Conservation (phyloP, 2,329 filamentous ascomycete genomes). For the Arthrobotrys entomopaga region DNA sequence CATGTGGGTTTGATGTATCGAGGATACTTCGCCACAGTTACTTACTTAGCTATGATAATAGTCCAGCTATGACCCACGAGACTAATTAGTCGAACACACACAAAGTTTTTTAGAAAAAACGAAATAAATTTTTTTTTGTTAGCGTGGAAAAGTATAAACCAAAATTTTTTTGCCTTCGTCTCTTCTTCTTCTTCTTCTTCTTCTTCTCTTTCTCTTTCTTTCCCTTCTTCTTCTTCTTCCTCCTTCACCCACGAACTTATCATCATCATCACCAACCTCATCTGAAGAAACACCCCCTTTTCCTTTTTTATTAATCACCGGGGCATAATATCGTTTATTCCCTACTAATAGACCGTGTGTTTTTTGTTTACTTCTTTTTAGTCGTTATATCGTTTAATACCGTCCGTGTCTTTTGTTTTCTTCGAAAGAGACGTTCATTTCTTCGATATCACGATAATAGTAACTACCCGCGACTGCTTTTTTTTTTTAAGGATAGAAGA, state of each 20-base stretch:
- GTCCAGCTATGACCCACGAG: too few species aligned
- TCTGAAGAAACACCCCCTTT: background rate
- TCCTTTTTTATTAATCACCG: conserved; percentile 23
- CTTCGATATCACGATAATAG: conserved; percentile 51
- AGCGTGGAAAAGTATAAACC: conserved; percentile 24
- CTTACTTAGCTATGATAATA: background rate
- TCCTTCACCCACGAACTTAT: conserved; percentile 46
- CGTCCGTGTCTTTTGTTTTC: conserved; percentile 55
- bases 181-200: conserved; percentile 31
- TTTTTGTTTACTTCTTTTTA: conserved; percentile 8
- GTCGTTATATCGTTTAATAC: conserved; percentile 56
- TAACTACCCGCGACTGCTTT: conserved; percentile 23
- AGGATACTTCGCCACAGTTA: conserved; percentile 42
- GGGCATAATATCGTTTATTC: conserved; percentile 50
- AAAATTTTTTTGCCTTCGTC: conserved; percentile 25
- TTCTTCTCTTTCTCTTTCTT: conserved; percentile 35
- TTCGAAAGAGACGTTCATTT: conserved; percentile 56
- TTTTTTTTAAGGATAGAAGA: conserved; percentile 10
- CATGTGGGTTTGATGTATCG: too few species aligned
- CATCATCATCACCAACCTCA: conserved; percentile 38
- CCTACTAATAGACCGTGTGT: conserved; percentile 51
- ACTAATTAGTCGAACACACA: background rate
- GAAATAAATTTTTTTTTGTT: too few species aligned
- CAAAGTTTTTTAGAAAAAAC: background rate
- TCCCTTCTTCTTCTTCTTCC: conserved; percentile 37